Conservation (phyloP, 108 stramenopile genomes). For the Mediolabrus comicus region DNA sequence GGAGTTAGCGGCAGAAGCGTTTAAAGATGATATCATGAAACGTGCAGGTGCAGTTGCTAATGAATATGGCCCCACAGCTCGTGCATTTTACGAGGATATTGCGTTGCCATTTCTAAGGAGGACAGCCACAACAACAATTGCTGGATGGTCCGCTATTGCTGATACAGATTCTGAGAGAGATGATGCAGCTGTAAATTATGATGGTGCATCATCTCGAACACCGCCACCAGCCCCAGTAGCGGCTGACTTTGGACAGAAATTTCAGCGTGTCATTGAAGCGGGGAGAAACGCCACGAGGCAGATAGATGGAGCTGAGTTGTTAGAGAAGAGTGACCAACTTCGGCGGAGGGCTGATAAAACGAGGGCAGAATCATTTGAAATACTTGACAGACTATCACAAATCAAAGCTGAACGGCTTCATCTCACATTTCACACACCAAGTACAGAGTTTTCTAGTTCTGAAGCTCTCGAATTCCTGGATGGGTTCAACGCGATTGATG, state of each 20-base stretch:
- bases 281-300: constrained; percentile 52
- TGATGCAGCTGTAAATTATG: constrained; percentile 5
- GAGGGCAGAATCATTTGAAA: constrained; percentile 18
- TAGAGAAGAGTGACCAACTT: constrained; percentile 58
- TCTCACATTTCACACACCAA: constrained; percentile 27
- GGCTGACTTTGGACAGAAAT: constrained; percentile 40
- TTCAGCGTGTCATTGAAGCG: constrained; percentile 57
- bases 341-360: constrained; percentile 30
- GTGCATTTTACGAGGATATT: constrained; percentile 55
- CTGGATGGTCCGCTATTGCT: constrained; percentile 49
- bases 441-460: constrained; percentile 24
- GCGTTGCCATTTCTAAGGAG: constrained; percentile 65
- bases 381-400: constrained; percentile 16
- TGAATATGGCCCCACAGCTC: constrained; percentile 48
- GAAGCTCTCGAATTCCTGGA: constrained; percentile 41
- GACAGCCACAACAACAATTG: constrained; percentile 68
- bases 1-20: constrained; percentile 48
- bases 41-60: constrained; percentile 13
- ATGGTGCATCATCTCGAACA: background rate
- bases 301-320: constrained; percentile 56
- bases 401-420: constrained; percentile 35
- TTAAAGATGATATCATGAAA: constrained; percentile 27
- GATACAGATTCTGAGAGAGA: constrained; percentile 9
- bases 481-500: constrained; percentile 15
- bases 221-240: constrained; percentile 2